Base-by-base conservation (phyloP, 225 moss, liverwort and hornwort species). In the Physcomitrellopsis africana region DNA sequence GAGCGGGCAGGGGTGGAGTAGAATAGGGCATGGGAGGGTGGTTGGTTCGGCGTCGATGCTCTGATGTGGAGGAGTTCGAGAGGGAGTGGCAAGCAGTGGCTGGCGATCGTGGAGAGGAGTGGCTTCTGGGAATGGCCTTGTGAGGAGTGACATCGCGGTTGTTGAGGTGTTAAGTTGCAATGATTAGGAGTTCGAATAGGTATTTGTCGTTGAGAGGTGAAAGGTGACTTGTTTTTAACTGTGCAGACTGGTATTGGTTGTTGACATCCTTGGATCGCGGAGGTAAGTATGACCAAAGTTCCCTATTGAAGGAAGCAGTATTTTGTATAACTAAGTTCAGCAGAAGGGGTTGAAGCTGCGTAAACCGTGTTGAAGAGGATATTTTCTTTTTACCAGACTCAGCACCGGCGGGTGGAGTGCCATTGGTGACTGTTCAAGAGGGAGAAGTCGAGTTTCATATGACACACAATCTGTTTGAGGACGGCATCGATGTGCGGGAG, bases 201-300 rank as follows among this genome's bases (percentile, higher is more conserved):
- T 48, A 1, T 29, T 68, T 43, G 45, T 44, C 15, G 9, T 68
- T 23, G 53, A 26, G 62, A 42, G 65, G 71, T 70, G 32, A 20
- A 65, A 29, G 58, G 26, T 29, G 72, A 72, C 44, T 73, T 67
- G 60, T 27, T 52, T 16, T 60, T 68, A 29, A 52, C 73, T 44
- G 52, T 51, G 61, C 47, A 27, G 29, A 1, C 10, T 63, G 18
- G 60, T 41, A 44, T 56, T 41, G 74, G 54, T 58, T 27, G 66
- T 71, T 17, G 44, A 42, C 61, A 47, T 66, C 70, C 41, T 65
- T 66, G 61, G 72, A 79, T 79, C 62, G 42, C 48, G 51, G 15
- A 70, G 61, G 47, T 42, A 67, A 60, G 75, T 78, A 66, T 79
- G 82, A 70, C 60, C 52, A 60, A 77, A 57, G 74, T 41, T 16